Evolutionary conservation across 2,329 filamentous ascomycete species (phyloP).

Genomic region (Fonsecaea multimorphosa): DNA sequence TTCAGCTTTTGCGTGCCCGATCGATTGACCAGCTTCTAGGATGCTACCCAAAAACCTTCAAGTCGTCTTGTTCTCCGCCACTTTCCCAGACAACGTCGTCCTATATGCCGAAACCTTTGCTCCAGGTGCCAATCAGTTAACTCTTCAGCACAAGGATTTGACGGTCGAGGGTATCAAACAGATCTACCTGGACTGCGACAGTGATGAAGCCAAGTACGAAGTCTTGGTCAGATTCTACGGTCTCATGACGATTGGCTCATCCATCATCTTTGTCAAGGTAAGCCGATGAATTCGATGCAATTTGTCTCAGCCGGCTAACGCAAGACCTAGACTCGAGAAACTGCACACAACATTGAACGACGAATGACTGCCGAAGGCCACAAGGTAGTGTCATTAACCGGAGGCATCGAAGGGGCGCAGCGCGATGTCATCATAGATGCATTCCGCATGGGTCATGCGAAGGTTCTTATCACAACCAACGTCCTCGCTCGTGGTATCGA

Average conservation of each 20-base stretch:
- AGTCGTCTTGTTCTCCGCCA: slow-evolving; percentile 93
- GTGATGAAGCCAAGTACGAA: slow-evolving; percentile 82
- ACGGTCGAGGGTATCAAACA: slow-evolving; percentile 98
- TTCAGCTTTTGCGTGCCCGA: background rate
- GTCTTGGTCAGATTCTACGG: slow-evolving; percentile 92
- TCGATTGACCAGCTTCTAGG: slow-evolving; percentile 54
- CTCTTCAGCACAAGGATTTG: slow-evolving; percentile 85
- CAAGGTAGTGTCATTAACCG: slow-evolving; percentile 87
- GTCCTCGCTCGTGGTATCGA: slow-evolving; percentile 96
- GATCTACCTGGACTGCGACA: slow-evolving; percentile 92
- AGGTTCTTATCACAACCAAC: slow-evolving; percentile 97
- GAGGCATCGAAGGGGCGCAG: slow-evolving; percentile 80
- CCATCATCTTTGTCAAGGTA: slow-evolving; percentile 96
- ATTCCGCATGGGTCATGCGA: slow-evolving; percentile 85
- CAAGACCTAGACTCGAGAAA: slow-evolving; percentile 74
- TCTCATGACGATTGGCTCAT: slow-evolving; percentile 93
- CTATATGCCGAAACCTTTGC: slow-evolving; percentile 84
- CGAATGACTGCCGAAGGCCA: slow-evolving; percentile 90
- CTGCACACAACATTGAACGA: slow-evolving; percentile 80
- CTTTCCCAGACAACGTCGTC: slow-evolving; percentile 85
- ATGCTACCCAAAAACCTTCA: slow-evolving; percentile 78
- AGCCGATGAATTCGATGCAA: background rate
- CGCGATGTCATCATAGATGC: slow-evolving; percentile 84
- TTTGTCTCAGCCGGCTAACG: slow-evolving; percentile 21
- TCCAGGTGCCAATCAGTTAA: slow-evolving; percentile 83